Percentiles rank a stretch among this genome's conserved stretches.
These are phyloP conservation scores for Ascobolus immersus DNA, from an alignment of 495 filamentous ascomycete genomes.

Conservation along the genomic window DNA sequence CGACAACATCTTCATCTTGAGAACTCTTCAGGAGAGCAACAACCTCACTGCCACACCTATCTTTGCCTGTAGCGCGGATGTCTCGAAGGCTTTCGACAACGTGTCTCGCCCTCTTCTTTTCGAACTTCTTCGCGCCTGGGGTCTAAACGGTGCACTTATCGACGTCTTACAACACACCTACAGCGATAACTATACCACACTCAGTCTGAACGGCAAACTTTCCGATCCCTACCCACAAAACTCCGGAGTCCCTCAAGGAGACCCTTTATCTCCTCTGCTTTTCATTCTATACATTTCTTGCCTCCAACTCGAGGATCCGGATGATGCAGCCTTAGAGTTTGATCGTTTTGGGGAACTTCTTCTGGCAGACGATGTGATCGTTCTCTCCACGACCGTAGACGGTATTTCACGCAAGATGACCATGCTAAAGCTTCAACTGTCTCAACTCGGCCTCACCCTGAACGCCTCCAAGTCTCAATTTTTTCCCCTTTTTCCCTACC, in stretches of 20 bases:
- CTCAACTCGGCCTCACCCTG: too few species aligned
- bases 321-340: not conserved
- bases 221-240: not conserved
- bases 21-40: not conserved
- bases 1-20: not conserved
- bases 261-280: slow-evolving; percentile 1
- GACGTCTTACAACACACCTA: not conserved
- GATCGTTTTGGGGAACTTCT: not conserved
- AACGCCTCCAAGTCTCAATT: too few species aligned
- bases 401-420: too few species aligned
- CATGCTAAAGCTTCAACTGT: too few species aligned
- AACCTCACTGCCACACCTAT: not conserved
- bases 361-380: not conserved
- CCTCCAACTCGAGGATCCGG: not conserved
- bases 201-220: not conserved
- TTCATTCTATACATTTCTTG: slow-evolving; percentile 1
- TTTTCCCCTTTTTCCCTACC: too few species aligned
- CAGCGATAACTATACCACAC: not conserved
- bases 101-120: not conserved
- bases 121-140: not conserved
- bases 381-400: not conserved
- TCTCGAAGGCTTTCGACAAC: not conserved
- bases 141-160: not conserved
- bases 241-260: slow-evolving; percentile 1
- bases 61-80: not conserved